Percentiles rank a stretch among this genome's conserved stretches.
Conservation (phyloP, 2,329 filamentous ascomycete genomes). For the Dactylonectria estremocensis region DNA sequence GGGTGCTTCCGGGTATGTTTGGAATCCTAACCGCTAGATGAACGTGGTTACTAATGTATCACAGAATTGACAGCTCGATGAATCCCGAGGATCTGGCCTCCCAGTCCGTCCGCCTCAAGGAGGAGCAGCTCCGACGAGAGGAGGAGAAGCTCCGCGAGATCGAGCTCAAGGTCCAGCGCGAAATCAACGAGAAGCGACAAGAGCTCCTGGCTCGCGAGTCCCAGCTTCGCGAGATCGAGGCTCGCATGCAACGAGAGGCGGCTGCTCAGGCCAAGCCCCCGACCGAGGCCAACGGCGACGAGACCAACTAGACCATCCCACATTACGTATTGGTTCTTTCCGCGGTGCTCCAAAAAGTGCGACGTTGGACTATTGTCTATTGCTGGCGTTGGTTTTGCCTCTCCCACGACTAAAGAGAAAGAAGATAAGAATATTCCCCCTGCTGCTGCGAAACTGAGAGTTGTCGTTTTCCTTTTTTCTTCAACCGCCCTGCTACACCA, state of each 20-base stretch:
- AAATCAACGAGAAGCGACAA: slow-evolving; percentile 99
- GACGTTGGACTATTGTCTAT: slow-evolving; percentile 63
- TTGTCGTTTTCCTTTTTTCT: slow-evolving; percentile 55
- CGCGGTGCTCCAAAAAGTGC: slow-evolving; percentile 55
- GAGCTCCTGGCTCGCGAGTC: slow-evolving; percentile 97
- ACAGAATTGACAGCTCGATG: slow-evolving; percentile 82
- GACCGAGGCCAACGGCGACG: slow-evolving; percentile 69
- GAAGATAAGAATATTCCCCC: slow-evolving; percentile 60
- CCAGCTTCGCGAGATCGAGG: slow-evolving; percentile 98
- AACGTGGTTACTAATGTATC: slow-evolving; percentile 50
- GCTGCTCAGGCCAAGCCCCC: slow-evolving; percentile 64
- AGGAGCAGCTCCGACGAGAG: slow-evolving; percentile 98
- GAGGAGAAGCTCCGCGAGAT: slow-evolving; percentile 99
- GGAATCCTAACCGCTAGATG: slow-evolving; percentile 6
- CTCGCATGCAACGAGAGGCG: slow-evolving; percentile 92
- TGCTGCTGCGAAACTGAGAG: slow-evolving; percentile 57
- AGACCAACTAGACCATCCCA: slow-evolving; percentile 62
- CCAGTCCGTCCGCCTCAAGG: slow-evolving; percentile 98
- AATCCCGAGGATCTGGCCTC: slow-evolving; percentile 97
- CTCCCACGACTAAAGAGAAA: slow-evolving; percentile 60
- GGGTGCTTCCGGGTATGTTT: slow-evolving; percentile 86
- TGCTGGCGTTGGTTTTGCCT: slow-evolving; percentile 66
- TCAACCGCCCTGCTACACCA: slow-evolving; percentile 48
- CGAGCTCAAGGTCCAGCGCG: slow-evolving; percentile 98
- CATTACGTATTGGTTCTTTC: slow-evolving; percentile 50